Base-by-base conservation (phyloP, 2,329 filamentous ascomycete species). In the Berkeleyomyces basicola region DNA sequence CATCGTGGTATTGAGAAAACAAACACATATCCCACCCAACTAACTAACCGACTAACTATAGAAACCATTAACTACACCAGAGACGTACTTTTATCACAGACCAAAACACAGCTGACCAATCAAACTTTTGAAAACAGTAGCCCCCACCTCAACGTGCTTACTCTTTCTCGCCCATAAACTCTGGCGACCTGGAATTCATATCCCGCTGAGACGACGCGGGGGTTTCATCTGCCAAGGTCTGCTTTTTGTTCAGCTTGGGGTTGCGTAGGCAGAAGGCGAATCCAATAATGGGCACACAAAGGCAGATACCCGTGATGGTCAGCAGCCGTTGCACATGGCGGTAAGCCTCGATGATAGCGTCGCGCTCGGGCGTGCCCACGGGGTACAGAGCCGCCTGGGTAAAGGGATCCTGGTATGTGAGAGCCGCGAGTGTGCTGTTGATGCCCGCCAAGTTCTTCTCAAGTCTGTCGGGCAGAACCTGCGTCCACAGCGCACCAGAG, bases 401-500 rank as follows among this genome's bases (percentile, higher is more conserved):
- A 16, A 78, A 72, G 7, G 76, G 68, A 47, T 74, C 65, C 1
- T 46, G 68, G 62, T 77, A 78, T 0, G 71, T 70, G 1, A 66
- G 44, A 0, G 67, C 65, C 0, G 73, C 74, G 0, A 77, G 68
- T 0, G 74, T 76, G 2, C 68, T 66, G 68, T 77, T 75, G 68
- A 72, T 69, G 61, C 61, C 59, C 11, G 62, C 66, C 7, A 72
- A 67, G 59, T 78, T 76, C 36, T 66, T 64, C 31, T 63, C 64
- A 2, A 86, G 76, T 47, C 75, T 69, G 0, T 65, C 63, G 1
- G 79, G 81, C 53, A 85, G 73, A 2, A 78, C 72, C 68, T 85
- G 81, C 0, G 79, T 80, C 82, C 82, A 85, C 65, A 86, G 78
- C 23, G 81, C 79, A 11, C 82, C 82, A 0, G 82, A 82, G 36